Evolutionary conservation across 306 rosid genomes (phyloP), one percentile per base, ranked within the genome.

Genomic region (Quercus cerris): DNA sequence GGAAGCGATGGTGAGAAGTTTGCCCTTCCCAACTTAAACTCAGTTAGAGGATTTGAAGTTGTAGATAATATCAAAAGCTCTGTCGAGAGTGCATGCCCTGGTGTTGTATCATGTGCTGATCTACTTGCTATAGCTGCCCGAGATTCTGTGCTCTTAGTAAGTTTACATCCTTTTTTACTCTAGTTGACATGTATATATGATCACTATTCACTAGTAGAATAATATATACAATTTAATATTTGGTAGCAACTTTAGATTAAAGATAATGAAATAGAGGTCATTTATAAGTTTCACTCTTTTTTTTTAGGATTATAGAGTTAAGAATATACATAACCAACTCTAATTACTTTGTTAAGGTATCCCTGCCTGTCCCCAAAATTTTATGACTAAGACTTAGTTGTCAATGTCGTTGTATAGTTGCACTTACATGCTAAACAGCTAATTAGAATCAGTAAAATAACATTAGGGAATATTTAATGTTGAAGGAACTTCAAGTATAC

Each of bases 91-190:
- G 87, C 86, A 4, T 94, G 99, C 6, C 81, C 69, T 25, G 97
- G 97, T 22, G 89, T 90, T 72, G 97, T 93, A 14, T 94, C 99
- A 0, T 94, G 99, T 71, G 94, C 99, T 74, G 99, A 94, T 75
- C 84, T 94, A 74, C 69, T 94, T 22, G 67, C 99, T 75, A 77
- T 94, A 28, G 97, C 95, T 54, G 97, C 97, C 5, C 81, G 92
- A 86, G 97, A 94, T 78, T 90, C 99, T 71, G 94, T 94, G 28
- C 49, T 89, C 55, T 84, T 94, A 35, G 97, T 94, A 91, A 87
- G 81, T 41, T 49, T 33, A 30, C 0, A 5, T 22, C 11, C 3
- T 41, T 41, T 41, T 41, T 41, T 8, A 0, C 41, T 41, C 46
- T 41, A 41, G 46, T 41, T 49, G 17, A 49, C 54, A 49, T 38